Evolutionary conservation across 1,139 yeast genomes (phyloP).

Genomic region (Candida neerlandica): DNA sequence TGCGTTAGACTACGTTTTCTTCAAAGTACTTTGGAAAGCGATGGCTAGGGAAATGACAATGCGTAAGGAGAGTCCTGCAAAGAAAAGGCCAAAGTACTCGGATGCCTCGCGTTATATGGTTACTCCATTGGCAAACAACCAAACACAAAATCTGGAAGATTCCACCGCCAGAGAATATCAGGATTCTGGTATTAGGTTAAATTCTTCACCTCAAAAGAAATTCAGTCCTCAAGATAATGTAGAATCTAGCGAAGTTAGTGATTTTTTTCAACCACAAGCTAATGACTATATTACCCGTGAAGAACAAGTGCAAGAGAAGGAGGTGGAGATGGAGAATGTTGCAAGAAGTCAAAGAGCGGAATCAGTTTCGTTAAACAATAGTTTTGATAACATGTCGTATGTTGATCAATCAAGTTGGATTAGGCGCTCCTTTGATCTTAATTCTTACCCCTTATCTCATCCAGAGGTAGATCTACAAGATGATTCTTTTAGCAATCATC

Average conservation of each 20-base stretch:
- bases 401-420: neutral
- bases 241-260: neutral
- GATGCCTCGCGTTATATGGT: conserved; percentile 3
- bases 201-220: neutral
- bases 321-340: neutral
- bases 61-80: neutral
- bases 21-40: too few relatives aligned
- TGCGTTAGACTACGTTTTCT: neutral
- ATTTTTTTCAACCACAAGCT: neutral
- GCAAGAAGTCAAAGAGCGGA: neutral
- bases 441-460: neutral
- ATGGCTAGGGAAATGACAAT: too few relatives aligned
- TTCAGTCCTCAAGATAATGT: neutral
- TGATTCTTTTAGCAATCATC: neutral
- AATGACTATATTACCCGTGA: too few relatives aligned
- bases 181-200: neutral
- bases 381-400: neutral
- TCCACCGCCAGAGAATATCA: neutral
- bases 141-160: neutral
- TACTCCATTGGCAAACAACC: neutral
- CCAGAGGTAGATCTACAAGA: conserved; percentile 9
- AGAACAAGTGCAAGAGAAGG: neutral
- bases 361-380: neutral
- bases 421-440: neutral
- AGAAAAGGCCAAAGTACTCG: neutral